Evolutionary conservation across 495 filamentous ascomycete genomes (phyloP).

Genomic region (Xylaria sp.): DNA sequence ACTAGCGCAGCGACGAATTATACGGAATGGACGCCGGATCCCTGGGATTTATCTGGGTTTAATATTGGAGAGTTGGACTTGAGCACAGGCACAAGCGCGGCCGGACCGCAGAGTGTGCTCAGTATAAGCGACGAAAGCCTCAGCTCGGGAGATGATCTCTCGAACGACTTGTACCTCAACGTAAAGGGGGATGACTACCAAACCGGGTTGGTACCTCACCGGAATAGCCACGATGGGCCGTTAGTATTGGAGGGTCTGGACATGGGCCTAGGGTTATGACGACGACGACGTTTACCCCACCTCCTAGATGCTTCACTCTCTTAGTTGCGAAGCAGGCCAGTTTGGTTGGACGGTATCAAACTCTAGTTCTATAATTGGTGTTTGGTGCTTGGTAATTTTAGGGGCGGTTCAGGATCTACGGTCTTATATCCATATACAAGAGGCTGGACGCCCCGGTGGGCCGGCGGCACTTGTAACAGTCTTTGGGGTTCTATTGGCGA

Average conservation of each 20-base stretch:
- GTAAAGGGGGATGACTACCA: conserved; percentile 46
- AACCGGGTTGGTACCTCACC: conserved; percentile 36
- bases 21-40: conserved; percentile 59
- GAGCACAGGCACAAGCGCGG: conserved; percentile 41
- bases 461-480: not conserved
- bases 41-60: conserved; percentile 59
- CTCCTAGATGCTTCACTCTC: not conserved
- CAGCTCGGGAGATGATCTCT: conserved; percentile 59
- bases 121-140: conserved; percentile 82
- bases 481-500: conserved; percentile 6
- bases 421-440: conserved; percentile 10
- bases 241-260: conserved; percentile 55
- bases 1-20: conserved; percentile 39
- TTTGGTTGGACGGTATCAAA: conserved; percentile 6
- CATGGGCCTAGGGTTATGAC: conserved; percentile 47
- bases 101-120: conserved; percentile 68
- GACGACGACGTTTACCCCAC: conserved; percentile 18
- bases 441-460: not conserved
- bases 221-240: conserved; percentile 40
- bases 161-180: conserved; percentile 45
- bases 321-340: not conserved
- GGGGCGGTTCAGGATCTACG: not conserved
- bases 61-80: conserved; percentile 55
- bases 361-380: not conserved
- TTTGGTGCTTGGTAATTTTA: conserved; percentile 3